Conservation (phyloP, 306 rosid genomes). For the Cucurbita maxima region DNA sequence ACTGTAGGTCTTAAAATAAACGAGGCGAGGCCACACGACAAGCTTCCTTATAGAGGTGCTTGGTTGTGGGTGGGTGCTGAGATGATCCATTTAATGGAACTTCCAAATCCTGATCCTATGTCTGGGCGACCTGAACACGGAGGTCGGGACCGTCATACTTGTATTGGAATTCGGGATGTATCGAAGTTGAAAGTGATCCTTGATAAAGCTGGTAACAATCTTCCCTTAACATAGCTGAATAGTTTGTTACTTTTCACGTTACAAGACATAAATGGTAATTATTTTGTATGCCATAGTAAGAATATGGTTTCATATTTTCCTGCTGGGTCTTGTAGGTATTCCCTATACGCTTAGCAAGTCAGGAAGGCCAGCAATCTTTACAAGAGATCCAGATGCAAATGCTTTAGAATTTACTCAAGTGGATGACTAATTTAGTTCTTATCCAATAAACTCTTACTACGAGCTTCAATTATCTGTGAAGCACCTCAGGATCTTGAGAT, state of each 20-base stretch:
- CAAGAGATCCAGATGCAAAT: slow-evolving; percentile 86
- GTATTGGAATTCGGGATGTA: slow-evolving; percentile 63
- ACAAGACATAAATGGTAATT: not conserved
- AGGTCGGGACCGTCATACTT: slow-evolving; percentile 85
- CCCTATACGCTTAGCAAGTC: slow-evolving; percentile 85
- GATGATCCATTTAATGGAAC: slow-evolving; percentile 97
- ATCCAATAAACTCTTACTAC: not conserved
- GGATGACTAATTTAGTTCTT: slow-evolving; percentile 25
- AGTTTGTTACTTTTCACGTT: not conserved
- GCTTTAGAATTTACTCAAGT: slow-evolving; percentile 85
- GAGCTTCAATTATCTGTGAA: not conserved
- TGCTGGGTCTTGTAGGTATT: slow-evolving; percentile 32
- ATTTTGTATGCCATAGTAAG: not conserved
- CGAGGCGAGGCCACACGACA: slow-evolving; percentile 89
- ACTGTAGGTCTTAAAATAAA: slow-evolving; percentile 64
- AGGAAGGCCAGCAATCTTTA: slow-evolving; percentile 91
- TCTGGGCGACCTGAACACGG: slow-evolving; percentile 81
- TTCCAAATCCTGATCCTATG: slow-evolving; percentile 90
- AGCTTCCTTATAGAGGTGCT: slow-evolving; percentile 94
- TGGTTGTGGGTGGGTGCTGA: slow-evolving; percentile 96
- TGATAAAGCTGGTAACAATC: slow-evolving; percentile 55
- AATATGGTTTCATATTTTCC: not conserved
- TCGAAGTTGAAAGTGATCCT: slow-evolving; percentile 78
- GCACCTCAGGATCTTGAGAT: not conserved
- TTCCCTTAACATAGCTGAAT: not conserved